Base-by-base conservation (phyloP, 352 stramenopile species). In the Pythium biforme region DNA sequence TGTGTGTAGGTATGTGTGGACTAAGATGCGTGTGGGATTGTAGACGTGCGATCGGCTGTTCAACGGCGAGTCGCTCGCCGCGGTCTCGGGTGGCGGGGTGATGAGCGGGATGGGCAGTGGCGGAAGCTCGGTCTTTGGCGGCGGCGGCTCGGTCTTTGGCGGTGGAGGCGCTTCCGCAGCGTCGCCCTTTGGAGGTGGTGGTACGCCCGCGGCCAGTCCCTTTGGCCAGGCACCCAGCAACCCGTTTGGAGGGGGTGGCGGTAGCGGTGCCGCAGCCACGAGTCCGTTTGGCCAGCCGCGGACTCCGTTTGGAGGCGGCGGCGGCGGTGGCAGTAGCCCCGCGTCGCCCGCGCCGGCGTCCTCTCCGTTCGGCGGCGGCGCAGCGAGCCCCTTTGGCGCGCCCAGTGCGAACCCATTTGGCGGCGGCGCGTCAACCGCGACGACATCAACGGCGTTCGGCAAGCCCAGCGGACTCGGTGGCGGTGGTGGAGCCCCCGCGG, bases 1-100 rank as follows among this genome's bases (percentile, higher is more conserved):
- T n/a, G n/a, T n/a, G n/a, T n/a, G n/a, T n/a, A n/a, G n/a, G n/a
- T n/a, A n/a, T n/a, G n/a, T n/a, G n/a, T n/a, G n/a, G n/a, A n/a
- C n/a, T n/a, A n/a, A n/a, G n/a, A n/a, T 46, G 37, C 11, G 5
- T 23, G 22, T 43, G 11, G 5, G n/a, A 27, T 20, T 23, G 11
- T 41, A 86, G 70, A 75, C 70, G 1, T 73, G 70, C 0, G 71
- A 77, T 58, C 80, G 78, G 10, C 63, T 90, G 12, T 86, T 90
- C 48, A 72, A 74, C 39, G 81, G 81, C 37, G 75, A 88, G 33
- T 49, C 67, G 3, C 52, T 88, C 34, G 62, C 70, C 11, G 55
- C 62, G 2, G 41, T 64, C 6, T 40, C 49, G 22, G 59, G 54
- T 11, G 58, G 48, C 8, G 52, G 49, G 1, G 47, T n/a, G n/a